Evolutionary conservation across 73 alveolate genomes (phyloP).

Genomic region (Effrenium voratum): DNA sequence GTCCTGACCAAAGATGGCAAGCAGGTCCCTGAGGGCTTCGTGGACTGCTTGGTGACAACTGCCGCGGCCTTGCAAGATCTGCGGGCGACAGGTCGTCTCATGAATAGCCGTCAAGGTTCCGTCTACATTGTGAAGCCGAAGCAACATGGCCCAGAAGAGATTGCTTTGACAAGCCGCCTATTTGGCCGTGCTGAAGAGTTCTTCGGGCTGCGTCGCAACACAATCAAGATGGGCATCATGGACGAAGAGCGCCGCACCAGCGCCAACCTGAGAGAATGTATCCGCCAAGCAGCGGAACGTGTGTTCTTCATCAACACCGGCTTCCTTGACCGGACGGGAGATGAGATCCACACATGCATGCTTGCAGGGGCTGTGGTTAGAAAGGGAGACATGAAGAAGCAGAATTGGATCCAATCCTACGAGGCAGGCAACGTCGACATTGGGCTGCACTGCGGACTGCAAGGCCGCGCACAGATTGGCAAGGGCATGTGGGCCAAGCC

Average conservation of each 20-base stretch:
- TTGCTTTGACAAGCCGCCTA: slow-evolving; percentile 77
- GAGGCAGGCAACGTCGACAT: slow-evolving; percentile 74
- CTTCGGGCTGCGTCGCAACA: slow-evolving; percentile 89
- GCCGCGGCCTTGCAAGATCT: slow-evolving; percentile 69
- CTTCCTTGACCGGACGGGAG: slow-evolving; percentile 81
- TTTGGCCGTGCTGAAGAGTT: slow-evolving; percentile 93
- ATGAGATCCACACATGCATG: slow-evolving; percentile 93
- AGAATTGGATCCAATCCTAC: slow-evolving; percentile 74
- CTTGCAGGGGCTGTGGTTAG: slow-evolving; percentile 83
- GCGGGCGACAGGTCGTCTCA: slow-evolving; percentile 44
- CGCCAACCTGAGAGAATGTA: slow-evolving; percentile 89
- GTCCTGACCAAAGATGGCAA: slow-evolving; percentile 72
- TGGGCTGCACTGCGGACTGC: slow-evolving; percentile 51
- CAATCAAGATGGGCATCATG: slow-evolving; percentile 94
- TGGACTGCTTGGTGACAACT: slow-evolving; percentile 77
- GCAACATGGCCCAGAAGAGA: slow-evolving; percentile 83
- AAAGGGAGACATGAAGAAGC: slow-evolving; percentile 81
- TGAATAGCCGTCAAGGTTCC: slow-evolving; percentile 69
- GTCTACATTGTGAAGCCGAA: slow-evolving; percentile 89
- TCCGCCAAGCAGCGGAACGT: slow-evolving; percentile 64
- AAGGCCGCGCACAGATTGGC: slow-evolving; percentile 85
- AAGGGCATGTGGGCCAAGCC: slow-evolving; percentile 94
- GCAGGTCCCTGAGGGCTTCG: slow-evolving; percentile 68
- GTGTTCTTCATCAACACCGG: slow-evolving; percentile 92
- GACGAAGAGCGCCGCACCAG: slow-evolving; percentile 93